These are phyloP conservation scores for Clarireedia hainanense DNA, from an alignment of 2,329 filamentous ascomycete genomes.

Conservation along the genomic window DNA sequence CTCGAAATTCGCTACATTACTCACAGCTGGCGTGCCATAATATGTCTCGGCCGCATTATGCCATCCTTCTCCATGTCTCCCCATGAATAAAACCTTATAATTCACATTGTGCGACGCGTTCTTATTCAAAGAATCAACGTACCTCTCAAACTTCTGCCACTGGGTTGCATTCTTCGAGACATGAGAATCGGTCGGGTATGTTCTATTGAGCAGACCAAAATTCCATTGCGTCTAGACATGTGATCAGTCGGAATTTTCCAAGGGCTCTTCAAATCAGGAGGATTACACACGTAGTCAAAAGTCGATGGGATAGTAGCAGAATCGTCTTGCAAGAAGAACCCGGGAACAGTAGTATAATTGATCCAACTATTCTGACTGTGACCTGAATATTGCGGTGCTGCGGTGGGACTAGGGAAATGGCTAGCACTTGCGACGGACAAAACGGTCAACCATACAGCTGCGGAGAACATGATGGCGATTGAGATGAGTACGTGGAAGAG, in stretches of 20 bases:
- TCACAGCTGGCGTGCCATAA: slow-evolving; percentile 53
- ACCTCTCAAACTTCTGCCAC: slow-evolving; percentile 57
- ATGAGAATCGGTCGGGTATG: slow-evolving; percentile 47
- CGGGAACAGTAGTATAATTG: slow-evolving; percentile 51
- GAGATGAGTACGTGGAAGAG: background rate
- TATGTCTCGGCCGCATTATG: slow-evolving; percentile 46
- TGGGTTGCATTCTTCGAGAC: slow-evolving; percentile 41
- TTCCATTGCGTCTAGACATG: slow-evolving; percentile 48
- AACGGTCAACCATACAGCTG: background rate
- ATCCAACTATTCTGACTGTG: slow-evolving; percentile 28
- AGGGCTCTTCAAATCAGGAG: background rate
- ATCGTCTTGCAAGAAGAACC: slow-evolving; percentile 59
- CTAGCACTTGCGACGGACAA: background rate
- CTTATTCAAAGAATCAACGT: slow-evolving; percentile 48
- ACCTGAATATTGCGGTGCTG: background rate
- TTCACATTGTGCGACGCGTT: slow-evolving; percentile 35
- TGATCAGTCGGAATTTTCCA: background rate
- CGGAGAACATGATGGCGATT: background rate
- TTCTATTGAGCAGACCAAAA: slow-evolving; percentile 57
- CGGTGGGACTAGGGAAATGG: background rate
- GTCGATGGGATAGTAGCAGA: slow-evolving; percentile 42
- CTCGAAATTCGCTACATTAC: background rate
- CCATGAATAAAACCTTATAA: slow-evolving; percentile 60
- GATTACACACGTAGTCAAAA: slow-evolving; percentile 54
- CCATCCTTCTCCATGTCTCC: slow-evolving; percentile 17